Evolutionary conservation across 352 stramenopile species (phyloP).

Genomic region (Phytophthora hibernalis): DNA sequence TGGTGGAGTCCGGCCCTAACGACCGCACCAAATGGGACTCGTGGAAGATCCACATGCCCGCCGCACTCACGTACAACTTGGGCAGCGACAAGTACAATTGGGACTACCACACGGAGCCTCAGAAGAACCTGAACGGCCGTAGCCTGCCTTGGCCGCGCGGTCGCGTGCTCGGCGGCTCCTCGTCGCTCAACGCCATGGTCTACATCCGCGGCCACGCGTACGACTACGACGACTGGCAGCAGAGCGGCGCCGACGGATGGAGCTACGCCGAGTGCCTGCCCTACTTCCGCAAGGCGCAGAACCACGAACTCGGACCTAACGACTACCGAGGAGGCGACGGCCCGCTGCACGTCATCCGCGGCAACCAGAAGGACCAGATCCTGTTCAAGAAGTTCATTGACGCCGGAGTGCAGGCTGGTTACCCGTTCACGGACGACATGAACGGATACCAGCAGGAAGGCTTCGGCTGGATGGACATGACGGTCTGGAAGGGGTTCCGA

Average conservation of each 20-base stretch:
- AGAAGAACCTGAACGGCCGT: constrained; percentile 84
- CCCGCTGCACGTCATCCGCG: constrained; percentile 79
- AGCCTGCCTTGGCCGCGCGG: constrained; percentile 86
- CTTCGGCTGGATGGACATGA: constrained; percentile 93
- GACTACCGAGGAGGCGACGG: constrained; percentile 87
- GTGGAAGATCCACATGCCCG: constrained; percentile 93
- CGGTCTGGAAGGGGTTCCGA: constrained; percentile 78
- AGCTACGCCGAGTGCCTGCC: constrained; percentile 89
- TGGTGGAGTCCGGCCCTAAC: constrained; percentile 91
- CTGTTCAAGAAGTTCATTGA: constrained; percentile 93
- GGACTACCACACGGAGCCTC: constrained; percentile 86
- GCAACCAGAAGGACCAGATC: constrained; percentile 80
- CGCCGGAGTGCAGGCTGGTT: constrained; percentile 84
- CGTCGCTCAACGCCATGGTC: constrained; percentile 92
- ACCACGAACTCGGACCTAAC: constrained; percentile 75
- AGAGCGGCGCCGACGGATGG: constrained; percentile 76
- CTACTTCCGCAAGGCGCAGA: constrained; percentile 90
- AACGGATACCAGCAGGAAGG: constrained; percentile 91
- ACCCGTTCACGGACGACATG: constrained; percentile 90
- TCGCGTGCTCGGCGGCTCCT: constrained; percentile 89
- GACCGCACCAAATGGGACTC: constrained; percentile 88
- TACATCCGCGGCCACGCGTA: constrained; percentile 90
- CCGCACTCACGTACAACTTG: constrained; percentile 88
- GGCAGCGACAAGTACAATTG: constrained; percentile 90
- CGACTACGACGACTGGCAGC: constrained; percentile 90